A percentile compares a stretch with the other conserved stretches of the same genome.
phyloP scores from a whole-genome alignment of 441 rosid genomes.

The Breynia disticha region DNA sequence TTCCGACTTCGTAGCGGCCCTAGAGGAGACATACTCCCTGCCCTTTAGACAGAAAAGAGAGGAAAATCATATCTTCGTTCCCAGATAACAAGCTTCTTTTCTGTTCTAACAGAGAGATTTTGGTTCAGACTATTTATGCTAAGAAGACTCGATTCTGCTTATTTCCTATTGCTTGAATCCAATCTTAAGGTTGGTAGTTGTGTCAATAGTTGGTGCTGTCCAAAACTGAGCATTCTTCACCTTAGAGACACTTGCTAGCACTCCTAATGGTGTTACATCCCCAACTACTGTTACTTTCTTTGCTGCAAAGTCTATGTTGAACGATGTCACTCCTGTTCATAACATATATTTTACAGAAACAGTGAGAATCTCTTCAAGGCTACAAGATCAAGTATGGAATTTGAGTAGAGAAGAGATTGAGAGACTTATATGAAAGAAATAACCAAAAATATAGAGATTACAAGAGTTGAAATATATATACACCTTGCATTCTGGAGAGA shows the following conservation, averaged over 20 bases:
- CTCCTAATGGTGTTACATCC: slow-evolving; percentile 65
- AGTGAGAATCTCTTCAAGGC: no score
- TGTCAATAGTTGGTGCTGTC: slow-evolving; percentile 26
- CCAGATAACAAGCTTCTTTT: no score
- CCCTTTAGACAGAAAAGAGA: no score
- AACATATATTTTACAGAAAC: not conserved
- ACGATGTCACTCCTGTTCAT: slow-evolving; percentile 68
- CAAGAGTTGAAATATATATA: not conserved
- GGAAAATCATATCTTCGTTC: no score
- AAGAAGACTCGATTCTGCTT: no score
- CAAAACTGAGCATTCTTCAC: slow-evolving; percentile 78
- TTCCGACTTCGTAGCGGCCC: no score
- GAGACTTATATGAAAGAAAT: not conserved
- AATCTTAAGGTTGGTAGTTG: slow-evolving; percentile 9
- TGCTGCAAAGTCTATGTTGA: slow-evolving; percentile 63
- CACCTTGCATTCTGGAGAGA: slow-evolving; percentile 83
- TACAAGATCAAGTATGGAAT: no score
- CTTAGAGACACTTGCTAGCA: slow-evolving; percentile 76
- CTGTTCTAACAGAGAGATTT: no score
- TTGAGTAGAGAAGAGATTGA: not conserved
- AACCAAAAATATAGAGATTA: not conserved
- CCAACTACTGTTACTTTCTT: slow-evolving; percentile 80
- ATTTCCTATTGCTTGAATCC: no score
- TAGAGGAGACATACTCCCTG: no score
- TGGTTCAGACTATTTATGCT: no score